A percentile compares a stretch with the other conserved stretches of the same genome.
Conservation (phyloP, 1,284 basidiomycete genomes). For the Peniophora sp. region DNA sequence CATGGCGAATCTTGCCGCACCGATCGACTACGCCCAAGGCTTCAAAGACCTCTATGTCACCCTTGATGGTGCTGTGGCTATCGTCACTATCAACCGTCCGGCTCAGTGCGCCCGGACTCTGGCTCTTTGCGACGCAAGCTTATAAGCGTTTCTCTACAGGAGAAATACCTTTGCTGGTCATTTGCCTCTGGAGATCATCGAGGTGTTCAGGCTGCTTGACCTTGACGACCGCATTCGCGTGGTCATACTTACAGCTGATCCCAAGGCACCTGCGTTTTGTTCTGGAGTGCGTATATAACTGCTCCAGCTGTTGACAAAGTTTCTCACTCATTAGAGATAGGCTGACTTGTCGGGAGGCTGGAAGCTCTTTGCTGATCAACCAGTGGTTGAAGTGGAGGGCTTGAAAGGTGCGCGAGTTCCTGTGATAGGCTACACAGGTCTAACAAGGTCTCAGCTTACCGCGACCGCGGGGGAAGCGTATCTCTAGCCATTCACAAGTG, state of each 20-base stretch:
- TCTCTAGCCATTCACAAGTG: constrained; percentile 25
- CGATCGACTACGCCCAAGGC: constrained; percentile 30
- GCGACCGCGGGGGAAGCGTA: constrained; percentile 40
- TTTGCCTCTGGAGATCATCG: constrained; percentile 30
- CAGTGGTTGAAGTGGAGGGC: constrained; percentile 33
- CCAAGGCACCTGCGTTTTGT: constrained; percentile 42
- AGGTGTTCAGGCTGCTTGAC: constrained; percentile 38
- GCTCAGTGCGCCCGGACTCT: constrained; percentile 28
- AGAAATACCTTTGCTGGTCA: constrained; percentile 33
- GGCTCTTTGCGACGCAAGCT: neutral
- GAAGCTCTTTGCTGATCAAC: constrained; percentile 11
- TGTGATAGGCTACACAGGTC: too few relatives aligned
- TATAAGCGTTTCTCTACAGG: constrained; percentile 17
- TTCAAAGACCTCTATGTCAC: constrained; percentile 33
- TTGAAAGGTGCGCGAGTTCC: constrained; percentile 29
- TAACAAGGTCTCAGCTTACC: constrained; percentile 41
- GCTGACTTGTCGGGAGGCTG: constrained; percentile 35
- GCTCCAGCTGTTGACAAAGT: too few relatives aligned
- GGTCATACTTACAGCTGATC: constrained; percentile 44
- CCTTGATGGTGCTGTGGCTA: constrained; percentile 32
- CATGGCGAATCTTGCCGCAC: constrained; percentile 6
- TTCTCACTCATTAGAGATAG: constrained; percentile 16
- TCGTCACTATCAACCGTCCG: constrained; percentile 35
- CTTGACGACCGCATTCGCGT: constrained; percentile 44
- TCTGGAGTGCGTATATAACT: constrained; percentile 34